Evolutionary conservation across 148 eudicot genomes (phyloP), one percentile per base, ranked within the genome.

Genomic region (Cornus suecica): DNA sequence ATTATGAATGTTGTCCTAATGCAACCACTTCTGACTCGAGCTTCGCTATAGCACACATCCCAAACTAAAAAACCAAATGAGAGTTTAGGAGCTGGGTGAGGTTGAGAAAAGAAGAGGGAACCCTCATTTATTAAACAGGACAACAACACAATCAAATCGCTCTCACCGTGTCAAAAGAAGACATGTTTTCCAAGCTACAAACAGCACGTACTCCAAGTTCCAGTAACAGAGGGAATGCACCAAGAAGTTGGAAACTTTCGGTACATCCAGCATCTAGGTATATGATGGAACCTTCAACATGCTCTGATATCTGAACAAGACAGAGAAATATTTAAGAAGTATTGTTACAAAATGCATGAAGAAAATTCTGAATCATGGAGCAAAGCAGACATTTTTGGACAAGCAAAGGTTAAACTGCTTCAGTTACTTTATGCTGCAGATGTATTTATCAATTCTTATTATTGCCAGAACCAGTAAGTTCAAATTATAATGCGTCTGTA

Each of bases 251-350:
- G 84, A 90, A 95, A 83, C 99, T 90, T 86, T 95, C 97, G 5
- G 99, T 84, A 80, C 92, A 90, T 73, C 99, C 99, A 71, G 92
- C 91, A 85, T 95, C 99, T 76, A 95, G 82, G 84, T 95, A 95
- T 31, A 95, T 78, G 66, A 88, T 74, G 28, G 99, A 86, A 78
- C 86, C 97, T 58, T 83, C 87, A 76, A 92, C 82, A 45, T 89
- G 86, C 78, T 89, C 94, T 29, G 96, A 84, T 80, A 87, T 81
- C 99, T 95, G 76, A 83, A 80, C n/a, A 81, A 32, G 27, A 68
- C 3, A 41, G 45, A 14, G 32, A 26, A 70, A 28, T 0, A 31
- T 52, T 48, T 3, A 51, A 66, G 16, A 27, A 32, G 54, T 72
- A 56, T 42, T 20, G 66, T 51, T 56, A 52, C 16, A 18, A 32